phyloP scores from a whole-genome alignment of 345 rosid genomes.

The Eutrema heterophyllum region DNA sequence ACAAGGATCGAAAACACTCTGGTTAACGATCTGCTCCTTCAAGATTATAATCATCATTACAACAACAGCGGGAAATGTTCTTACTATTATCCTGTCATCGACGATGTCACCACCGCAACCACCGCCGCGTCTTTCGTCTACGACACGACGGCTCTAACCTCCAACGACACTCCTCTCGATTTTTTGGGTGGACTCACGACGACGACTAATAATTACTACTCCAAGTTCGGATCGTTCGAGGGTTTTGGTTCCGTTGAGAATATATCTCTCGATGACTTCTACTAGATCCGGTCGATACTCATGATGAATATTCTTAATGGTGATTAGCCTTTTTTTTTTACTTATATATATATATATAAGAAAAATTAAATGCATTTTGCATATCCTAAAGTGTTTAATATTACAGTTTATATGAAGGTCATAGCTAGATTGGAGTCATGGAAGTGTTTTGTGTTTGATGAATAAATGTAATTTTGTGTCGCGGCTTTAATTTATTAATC shows the following conservation, averaged over 20 bases:
- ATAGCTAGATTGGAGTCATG: neutral
- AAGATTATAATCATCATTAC: slow-evolving; percentile 11
- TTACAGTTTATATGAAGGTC: slow-evolving; percentile 24
- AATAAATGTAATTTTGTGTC: slow-evolving; percentile 22
- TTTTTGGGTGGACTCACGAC: slow-evolving; percentile 73
- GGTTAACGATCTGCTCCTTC: slow-evolving; percentile 44
- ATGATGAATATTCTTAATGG: slow-evolving; percentile 19
- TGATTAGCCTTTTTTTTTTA: slow-evolving; percentile 1
- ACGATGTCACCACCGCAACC: slow-evolving; percentile 31
- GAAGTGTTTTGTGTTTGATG: neutral
- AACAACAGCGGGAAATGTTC: slow-evolving; percentile 39
- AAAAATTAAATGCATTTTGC: slow-evolving; percentile 5
- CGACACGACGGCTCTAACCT: slow-evolving; percentile 61
- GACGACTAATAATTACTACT: slow-evolving; percentile 32
- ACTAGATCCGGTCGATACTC: slow-evolving; percentile 22
- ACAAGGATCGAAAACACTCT: slow-evolving; percentile 31
- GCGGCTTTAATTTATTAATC: slow-evolving; percentile 9
- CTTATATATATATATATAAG: neutral
- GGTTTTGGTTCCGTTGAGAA: slow-evolving; percentile 78
- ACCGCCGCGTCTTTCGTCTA: slow-evolving; percentile 53
- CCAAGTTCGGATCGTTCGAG: slow-evolving; percentile 49
- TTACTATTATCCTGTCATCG: slow-evolving; percentile 41
- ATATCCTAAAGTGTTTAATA: slow-evolving; percentile 9
- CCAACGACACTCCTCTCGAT: slow-evolving; percentile 78
- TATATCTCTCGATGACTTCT: slow-evolving; percentile 74